phyloP scores from a whole-genome alignment of 2,329 filamentous ascomycete genomes.

The Pseudogymnoascus sp. region DNA sequence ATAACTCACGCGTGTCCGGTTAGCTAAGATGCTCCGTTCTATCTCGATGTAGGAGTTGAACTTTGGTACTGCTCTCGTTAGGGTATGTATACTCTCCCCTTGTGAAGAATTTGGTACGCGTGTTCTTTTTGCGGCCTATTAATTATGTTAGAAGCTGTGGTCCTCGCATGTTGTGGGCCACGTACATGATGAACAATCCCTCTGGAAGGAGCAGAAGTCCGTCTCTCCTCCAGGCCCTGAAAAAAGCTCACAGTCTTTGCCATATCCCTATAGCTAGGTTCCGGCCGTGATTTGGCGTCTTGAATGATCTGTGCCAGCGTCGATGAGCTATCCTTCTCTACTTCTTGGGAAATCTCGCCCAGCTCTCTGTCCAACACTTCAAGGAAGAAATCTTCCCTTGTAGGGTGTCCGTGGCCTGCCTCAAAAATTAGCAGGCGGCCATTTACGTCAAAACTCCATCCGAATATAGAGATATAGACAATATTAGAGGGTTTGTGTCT shows the following conservation, averaged over 20 bases:
- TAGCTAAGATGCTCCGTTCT: background rate
- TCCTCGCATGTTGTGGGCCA: background rate
- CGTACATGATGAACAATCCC: background rate
- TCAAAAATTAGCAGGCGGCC: background rate
- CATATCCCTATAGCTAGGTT: background rate
- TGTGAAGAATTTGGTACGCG: too few relatives aligned
- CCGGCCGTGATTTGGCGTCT: background rate
- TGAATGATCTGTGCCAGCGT: background rate
- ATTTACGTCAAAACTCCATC: background rate
- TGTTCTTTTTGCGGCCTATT: background rate
- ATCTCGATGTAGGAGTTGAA: background rate
- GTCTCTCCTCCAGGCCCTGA: background rate
- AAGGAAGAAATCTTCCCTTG: background rate
- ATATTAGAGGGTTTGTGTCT: background rate
- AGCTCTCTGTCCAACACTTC: background rate
- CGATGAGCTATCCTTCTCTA: background rate
- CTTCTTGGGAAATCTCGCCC: background rate
- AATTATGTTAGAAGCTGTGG: background rate
- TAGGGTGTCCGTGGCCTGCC: background rate
- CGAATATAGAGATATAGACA: background rate
- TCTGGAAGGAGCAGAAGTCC: background rate
- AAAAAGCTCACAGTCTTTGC: too few relatives aligned
- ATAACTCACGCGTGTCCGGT: background rate
- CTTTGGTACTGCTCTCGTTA: background rate
- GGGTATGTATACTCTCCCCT: background rate